Base-by-base conservation (phyloP, 2,329 filamentous ascomycete genomes). In the Fusarium equiseti region DNA sequence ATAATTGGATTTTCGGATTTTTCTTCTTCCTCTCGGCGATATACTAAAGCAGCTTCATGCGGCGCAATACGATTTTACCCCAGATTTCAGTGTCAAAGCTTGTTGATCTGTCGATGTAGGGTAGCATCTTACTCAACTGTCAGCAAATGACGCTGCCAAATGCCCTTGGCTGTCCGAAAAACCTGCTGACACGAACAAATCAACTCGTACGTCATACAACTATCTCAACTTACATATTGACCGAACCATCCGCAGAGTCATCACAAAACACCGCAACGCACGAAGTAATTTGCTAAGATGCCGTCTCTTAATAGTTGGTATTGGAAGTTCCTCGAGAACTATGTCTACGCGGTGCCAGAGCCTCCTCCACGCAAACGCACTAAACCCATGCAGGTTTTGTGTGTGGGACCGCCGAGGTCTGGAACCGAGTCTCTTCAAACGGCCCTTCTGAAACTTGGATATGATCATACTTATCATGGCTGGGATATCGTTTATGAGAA, bases 351-450 rank as follows among this genome's bases (percentile, higher is more conserved):
- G 4, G 18, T 68, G 2, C 60, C 68, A 18, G 68, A 73, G 7
- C 59, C 72, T 24, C 62, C 68, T 3, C 38, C 50, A 10, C 65
- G 59, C 5, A 74, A 51, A 32, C 76, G 79, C 24, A 80, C 74
- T 3, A 76, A 75, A 59, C 78, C 79, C 8, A 77, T 81, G 73
- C 66, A 80, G 51, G 75, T 81, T 8, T 62, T 81, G 6, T 79
- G 77, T 57, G 76, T 81, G 26, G 78, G 79, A 16, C 61, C 74
- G 6, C 78, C 79, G 7, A 77, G 79, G 20, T 74, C 73, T n/a
- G 79, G 68, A 18, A 80, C 79, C 24, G 79, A 80, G 46, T 80
- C 79, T 2, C 74, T 81, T 2, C 79, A 78, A 52, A 69, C 77
- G 9, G 79, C 76, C 12, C 71, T 80, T 1, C 55, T 77, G 9